Conservation (phyloP, 495 filamentous ascomycete genomes). For the Acidomyces sp. region DNA sequence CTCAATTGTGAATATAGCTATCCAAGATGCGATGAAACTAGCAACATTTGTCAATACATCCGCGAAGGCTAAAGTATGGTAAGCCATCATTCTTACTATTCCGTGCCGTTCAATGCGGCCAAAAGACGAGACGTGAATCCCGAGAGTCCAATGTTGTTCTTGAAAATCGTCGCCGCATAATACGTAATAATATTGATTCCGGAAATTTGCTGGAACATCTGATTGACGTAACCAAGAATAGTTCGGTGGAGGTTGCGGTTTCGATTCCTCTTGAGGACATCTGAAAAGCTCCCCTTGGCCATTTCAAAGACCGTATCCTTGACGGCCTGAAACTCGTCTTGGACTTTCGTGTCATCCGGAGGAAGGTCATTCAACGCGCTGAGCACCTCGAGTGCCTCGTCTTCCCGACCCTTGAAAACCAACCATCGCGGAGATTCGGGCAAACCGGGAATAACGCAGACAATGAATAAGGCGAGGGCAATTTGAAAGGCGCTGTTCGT, state of each 20-base stretch:
- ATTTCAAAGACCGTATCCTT: slow-evolving; percentile 65
- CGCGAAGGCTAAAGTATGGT: too few species aligned
- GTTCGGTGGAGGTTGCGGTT: slow-evolving; percentile 65
- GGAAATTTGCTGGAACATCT: slow-evolving; percentile 65
- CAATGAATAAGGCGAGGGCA: slow-evolving; percentile 13
- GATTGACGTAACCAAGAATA: slow-evolving; percentile 58
- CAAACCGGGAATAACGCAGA: slow-evolving; percentile 13
- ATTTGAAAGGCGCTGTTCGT: slow-evolving; percentile 29
- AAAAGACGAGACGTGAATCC: slow-evolving; percentile 29
- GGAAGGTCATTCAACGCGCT: slow-evolving; percentile 27
- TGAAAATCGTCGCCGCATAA: slow-evolving; percentile 47
- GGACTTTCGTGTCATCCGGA: slow-evolving; percentile 24
- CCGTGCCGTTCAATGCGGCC: slow-evolving; percentile 35
- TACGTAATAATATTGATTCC: slow-evolving; percentile 47
- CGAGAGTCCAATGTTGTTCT: slow-evolving; percentile 42
- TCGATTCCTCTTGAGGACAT: slow-evolving; percentile 59
- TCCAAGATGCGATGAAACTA: slow-evolving; percentile 34
- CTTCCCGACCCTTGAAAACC: slow-evolving; percentile 19
- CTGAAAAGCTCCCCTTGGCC: slow-evolving; percentile 49
- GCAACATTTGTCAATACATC: too few species aligned
- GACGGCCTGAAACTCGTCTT: slow-evolving; percentile 38
- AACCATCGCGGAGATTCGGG: slow-evolving; percentile 24
- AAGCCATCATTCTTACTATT: too few species aligned
- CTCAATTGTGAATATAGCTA: slow-evolving; percentile 42
- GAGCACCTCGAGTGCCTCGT: slow-evolving; percentile 22